phyloP scores from a whole-genome alignment of 495 filamentous ascomycete species.

The Xylaria venustula region DNA sequence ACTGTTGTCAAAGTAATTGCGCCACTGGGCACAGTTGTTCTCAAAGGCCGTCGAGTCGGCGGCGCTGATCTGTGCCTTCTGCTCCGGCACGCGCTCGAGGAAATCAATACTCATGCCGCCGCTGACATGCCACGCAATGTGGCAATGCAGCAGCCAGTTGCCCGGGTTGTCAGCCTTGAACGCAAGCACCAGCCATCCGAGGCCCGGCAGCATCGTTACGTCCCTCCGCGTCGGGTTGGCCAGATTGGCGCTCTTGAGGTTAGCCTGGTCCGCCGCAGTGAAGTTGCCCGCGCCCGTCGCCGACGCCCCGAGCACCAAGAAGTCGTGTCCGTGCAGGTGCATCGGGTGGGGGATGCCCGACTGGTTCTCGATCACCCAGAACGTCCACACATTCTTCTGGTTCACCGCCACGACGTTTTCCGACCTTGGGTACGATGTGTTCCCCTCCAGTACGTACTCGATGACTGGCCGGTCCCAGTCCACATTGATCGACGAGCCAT shows the following conservation, averaged over 20 bases:
- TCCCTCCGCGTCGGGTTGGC: constrained; percentile 58
- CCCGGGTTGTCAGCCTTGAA: constrained; percentile 56
- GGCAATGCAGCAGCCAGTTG: constrained; percentile 55
- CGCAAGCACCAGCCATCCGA: constrained; percentile 49
- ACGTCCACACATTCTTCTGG: constrained; percentile 44
- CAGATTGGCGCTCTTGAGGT: constrained; percentile 41
- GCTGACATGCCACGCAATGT: constrained; percentile 49
- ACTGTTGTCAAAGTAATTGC: constrained; percentile 16
- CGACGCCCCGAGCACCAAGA: constrained; percentile 54
- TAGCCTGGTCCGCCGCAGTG: constrained; percentile 23
- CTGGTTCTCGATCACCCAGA: constrained; percentile 53
- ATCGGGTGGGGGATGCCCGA: constrained; percentile 49
- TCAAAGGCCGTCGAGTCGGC: constrained; percentile 2
- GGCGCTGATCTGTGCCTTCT: constrained; percentile 1
- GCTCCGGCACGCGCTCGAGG: constrained; percentile 34
- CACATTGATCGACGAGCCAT: constrained; percentile 37
- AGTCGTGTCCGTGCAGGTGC: constrained; percentile 60
- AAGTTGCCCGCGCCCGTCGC: constrained; percentile 34
- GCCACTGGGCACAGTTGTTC: constrained; percentile 19
- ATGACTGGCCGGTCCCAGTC: constrained; percentile 43
- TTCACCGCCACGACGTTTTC: constrained; percentile 41
- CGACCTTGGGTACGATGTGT: constrained; percentile 33
- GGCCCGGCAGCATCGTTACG: constrained; percentile 53
- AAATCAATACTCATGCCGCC: constrained; percentile 48
- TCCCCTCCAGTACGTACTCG: constrained; percentile 35